A percentile compares a stretch with the other conserved stretches of the same genome.
Conservation (phyloP, 345 rosid species). For the Populus euphratica region DNA sequence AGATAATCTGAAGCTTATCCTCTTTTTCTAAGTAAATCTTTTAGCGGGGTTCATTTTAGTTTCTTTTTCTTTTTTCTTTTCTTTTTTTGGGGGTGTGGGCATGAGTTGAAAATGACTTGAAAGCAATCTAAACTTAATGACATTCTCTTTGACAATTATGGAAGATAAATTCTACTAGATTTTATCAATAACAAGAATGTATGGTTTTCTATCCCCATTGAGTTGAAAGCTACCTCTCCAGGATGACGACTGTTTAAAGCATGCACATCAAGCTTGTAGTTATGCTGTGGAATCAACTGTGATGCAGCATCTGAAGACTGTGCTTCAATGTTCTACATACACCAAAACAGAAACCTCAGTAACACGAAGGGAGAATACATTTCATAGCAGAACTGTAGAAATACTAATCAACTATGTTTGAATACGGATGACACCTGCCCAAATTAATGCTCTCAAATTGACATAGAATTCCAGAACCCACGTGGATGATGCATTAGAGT, state of each 20-base stretch:
- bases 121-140: too few species aligned
- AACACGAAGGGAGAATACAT: neutral
- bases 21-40: neutral
- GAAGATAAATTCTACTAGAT: neutral
- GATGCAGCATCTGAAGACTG: slow-evolving; percentile 59
- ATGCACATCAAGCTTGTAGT: slow-evolving; percentile 91
- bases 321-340: slow-evolving; percentile 65
- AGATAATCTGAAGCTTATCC: neutral
- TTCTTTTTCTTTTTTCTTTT: neutral
- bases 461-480: neutral
- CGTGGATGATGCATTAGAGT: neutral
- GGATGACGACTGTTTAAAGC: slow-evolving; percentile 80
- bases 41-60: neutral
- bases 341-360: slow-evolving; percentile 22
- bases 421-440: neutral
- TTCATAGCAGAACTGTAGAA: too few species aligned
- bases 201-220: neutral
- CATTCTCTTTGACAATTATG: neutral
- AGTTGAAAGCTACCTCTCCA: slow-evolving; percentile 65
- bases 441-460: neutral
- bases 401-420: neutral
- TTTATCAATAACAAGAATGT: neutral
- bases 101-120: too few species aligned
- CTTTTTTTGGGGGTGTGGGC: too few species aligned
- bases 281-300: slow-evolving; percentile 87